Conservation (phyloP, 441 rosid genomes). For the Hura crepitans region DNA sequence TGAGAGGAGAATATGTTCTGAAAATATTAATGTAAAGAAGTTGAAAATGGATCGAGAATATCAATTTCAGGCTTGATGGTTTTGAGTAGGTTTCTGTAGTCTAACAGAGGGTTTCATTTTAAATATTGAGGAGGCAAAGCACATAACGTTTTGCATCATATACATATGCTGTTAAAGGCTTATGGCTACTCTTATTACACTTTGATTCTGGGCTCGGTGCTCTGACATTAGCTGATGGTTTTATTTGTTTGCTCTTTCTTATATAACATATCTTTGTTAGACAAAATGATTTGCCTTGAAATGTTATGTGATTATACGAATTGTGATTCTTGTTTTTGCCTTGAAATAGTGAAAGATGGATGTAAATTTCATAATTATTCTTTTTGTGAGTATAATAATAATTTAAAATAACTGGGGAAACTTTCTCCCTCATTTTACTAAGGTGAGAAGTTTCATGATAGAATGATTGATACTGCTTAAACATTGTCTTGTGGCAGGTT, state of each 20-base stretch:
- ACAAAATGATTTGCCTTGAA: not conserved
- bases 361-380: not conserved
- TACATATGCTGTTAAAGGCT: not conserved
- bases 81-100: no score
- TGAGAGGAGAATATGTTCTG: not conserved
- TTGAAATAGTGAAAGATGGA: not conserved
- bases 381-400: not conserved
- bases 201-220: not conserved
- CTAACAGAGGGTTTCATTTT: not conserved
- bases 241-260: not conserved
- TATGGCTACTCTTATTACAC: no score
- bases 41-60: not conserved
- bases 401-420: not conserved
- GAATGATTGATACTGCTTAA: not conserved
- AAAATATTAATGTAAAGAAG: not conserved
- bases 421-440: not conserved
- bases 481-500: constrained; percentile 44
- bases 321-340: not conserved
- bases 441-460: not conserved
- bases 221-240: constrained; percentile 4
- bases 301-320: not conserved
- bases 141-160: not conserved
- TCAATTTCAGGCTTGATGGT: not conserved
- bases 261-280: not conserved
- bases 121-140: not conserved